These are phyloP conservation scores for Aspergillus uvarum DNA, from an alignment of 2,329 filamentous ascomycete genomes.

Conservation along the genomic window DNA sequence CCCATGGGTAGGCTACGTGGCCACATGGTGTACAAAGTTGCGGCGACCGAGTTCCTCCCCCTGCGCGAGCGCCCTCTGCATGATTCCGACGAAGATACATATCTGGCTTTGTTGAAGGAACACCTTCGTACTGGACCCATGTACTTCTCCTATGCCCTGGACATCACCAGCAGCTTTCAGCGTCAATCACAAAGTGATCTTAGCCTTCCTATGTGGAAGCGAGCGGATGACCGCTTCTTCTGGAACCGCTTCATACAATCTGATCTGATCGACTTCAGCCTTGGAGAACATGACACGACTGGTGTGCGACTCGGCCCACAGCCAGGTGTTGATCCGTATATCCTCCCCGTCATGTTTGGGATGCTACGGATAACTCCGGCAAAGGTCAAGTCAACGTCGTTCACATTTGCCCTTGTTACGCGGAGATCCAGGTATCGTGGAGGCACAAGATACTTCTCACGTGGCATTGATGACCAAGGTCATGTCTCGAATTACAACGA, in stretches of 20 bases:
- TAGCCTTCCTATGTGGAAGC: conserved; percentile 77
- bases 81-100: conserved; percentile 92
- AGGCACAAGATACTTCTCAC: conserved; percentile 91
- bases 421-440: conserved; percentile 83
- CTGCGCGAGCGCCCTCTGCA: conserved; percentile 88
- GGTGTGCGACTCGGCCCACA: conserved; percentile 57
- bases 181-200: conserved; percentile 77
- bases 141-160: conserved; percentile 97
- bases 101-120: conserved; percentile 76
- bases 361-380: conserved; percentile 91
- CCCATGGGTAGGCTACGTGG: conserved; percentile 89
- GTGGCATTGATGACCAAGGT: conserved; percentile 88
- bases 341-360: conserved; percentile 92
- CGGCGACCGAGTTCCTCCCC: conserved; percentile 87
- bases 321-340: conserved; percentile 80
- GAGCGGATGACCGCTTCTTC: conserved; percentile 96
- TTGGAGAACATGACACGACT: conserved; percentile 51
- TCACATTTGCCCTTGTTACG: conserved; percentile 86
- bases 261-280: conserved; percentile 86
- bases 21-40: conserved; percentile 92
- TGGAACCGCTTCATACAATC: conserved; percentile 95
- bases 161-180: conserved; percentile 96
- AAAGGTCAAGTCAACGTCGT: conserved; percentile 75
- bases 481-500: conserved; percentile 99
- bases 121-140: conserved; percentile 82